Conservation (phyloP, 345 rosid species). For the Passiflora organensis region DNA sequence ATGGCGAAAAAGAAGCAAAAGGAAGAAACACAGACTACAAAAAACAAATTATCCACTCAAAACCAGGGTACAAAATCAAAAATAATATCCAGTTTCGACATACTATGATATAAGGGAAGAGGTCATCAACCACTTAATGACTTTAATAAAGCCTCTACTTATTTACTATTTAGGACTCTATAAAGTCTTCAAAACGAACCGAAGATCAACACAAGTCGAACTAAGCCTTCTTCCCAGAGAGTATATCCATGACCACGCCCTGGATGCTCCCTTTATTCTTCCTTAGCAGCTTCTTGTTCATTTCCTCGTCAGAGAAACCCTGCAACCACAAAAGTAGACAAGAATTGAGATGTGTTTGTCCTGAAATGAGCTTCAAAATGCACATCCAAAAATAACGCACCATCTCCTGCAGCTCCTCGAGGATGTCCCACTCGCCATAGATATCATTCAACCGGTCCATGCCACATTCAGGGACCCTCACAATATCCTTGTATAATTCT, state of each 20-base stretch:
- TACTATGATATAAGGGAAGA: no score
- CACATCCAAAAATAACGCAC: slow-evolving; percentile 28
- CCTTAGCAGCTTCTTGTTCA: slow-evolving; percentile 79
- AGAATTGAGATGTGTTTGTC: no score
- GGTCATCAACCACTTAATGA: no score
- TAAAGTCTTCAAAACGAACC: no score
- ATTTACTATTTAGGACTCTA: no score
- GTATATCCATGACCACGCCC: slow-evolving; percentile 86
- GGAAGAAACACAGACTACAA: no score
- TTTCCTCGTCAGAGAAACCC: slow-evolving; percentile 76
- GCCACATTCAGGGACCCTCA: slow-evolving; percentile 68
- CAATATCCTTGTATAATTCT: slow-evolving; percentile 75
- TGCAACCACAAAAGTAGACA: slow-evolving; percentile 41
- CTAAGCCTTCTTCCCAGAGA: slow-evolving; percentile 58
- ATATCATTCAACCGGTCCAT: slow-evolving; percentile 76
- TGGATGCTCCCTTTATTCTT: slow-evolving; percentile 95
- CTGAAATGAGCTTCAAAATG: not conserved
- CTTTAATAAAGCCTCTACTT: no score
- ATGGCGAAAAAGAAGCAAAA: no score
- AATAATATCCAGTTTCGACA: no score
- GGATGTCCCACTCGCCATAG: slow-evolving; percentile 87
- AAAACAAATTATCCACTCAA: no score
- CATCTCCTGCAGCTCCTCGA: slow-evolving; percentile 86
- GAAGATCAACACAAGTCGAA: no score
- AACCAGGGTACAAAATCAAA: no score